These are phyloP conservation scores for Cryptococcus sp. DNA, from an alignment of 1,284 basidiomycete species.

Conservation along the genomic window DNA sequence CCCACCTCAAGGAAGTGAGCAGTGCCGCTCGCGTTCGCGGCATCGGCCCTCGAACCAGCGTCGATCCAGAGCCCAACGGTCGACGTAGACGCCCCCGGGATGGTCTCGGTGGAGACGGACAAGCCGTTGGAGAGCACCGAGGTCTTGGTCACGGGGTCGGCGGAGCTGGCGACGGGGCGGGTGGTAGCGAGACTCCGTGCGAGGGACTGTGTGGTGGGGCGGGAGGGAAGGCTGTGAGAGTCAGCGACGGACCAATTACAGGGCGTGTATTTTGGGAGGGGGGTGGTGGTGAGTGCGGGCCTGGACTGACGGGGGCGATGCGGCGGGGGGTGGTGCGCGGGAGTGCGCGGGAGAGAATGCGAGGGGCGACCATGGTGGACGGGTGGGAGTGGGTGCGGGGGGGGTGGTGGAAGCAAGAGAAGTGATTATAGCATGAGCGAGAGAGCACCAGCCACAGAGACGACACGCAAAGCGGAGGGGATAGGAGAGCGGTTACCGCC, in stretches of 20 bases:
- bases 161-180: constrained; percentile 57
- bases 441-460: constrained; percentile 3
- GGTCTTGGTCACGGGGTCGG: constrained; percentile 75
- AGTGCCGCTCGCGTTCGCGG: constrained; percentile 86
- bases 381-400: constrained; percentile 1
- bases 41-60: constrained; percentile 95
- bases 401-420: constrained; percentile 9
- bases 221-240: background rate
- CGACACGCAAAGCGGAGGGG: background rate
- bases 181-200: constrained; percentile 44
- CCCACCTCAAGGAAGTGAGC: constrained; percentile 94
- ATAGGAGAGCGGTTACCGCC: constrained; percentile 8
- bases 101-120: constrained; percentile 87
- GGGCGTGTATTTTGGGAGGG: constrained; percentile 4
- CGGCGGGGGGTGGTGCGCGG: constrained; percentile 25
- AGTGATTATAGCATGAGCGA: background rate
- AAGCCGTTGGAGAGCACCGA: constrained; percentile 87
- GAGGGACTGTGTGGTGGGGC: constrained; percentile 23
- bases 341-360: constrained; percentile 41
- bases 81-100: constrained; percentile 91
- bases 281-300: constrained; percentile 1
- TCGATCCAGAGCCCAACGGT: constrained; percentile 99
- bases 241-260: constrained; percentile 11
- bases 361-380: constrained; percentile 37
- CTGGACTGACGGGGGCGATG: constrained; percentile 17